Percentiles rank a stretch among this genome's conserved stretches.
These are phyloP conservation scores for Fusarium devonianum DNA, from an alignment of 2,329 filamentous ascomycete genomes.

Conservation along the genomic window DNA sequence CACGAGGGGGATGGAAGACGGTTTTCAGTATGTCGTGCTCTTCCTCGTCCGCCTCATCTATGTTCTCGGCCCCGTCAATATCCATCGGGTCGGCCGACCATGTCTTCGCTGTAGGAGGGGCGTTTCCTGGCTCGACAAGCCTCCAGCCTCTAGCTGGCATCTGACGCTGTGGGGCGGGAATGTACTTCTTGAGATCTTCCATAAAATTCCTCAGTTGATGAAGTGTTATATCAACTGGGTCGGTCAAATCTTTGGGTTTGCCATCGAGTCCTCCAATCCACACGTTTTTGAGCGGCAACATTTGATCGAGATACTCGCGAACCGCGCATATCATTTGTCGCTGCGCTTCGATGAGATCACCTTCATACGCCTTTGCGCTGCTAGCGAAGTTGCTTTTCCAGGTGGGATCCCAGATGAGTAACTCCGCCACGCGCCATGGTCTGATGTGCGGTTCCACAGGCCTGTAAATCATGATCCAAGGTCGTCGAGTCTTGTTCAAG, in stretches of 20 bases:
- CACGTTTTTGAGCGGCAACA: slow-evolving; percentile 49
- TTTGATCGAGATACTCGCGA: slow-evolving; percentile 31
- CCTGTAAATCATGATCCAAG: slow-evolving; percentile 61
- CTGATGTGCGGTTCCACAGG: slow-evolving; percentile 49
- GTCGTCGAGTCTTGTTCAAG: slow-evolving; percentile 46
- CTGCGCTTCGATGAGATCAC: slow-evolving; percentile 56
- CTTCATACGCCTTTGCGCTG: slow-evolving; percentile 34
- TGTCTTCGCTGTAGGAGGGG: not conserved
- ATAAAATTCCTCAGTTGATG: slow-evolving; percentile 47
- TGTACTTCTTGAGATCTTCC: slow-evolving; percentile 41
- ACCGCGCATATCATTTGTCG: slow-evolving; percentile 52
- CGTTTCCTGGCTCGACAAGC: slow-evolving; percentile 35
- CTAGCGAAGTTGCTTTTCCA: slow-evolving; percentile 39
- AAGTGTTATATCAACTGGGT: slow-evolving; percentile 54
- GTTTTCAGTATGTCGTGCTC: slow-evolving; percentile 40
- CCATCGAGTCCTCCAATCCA: slow-evolving; percentile 54
- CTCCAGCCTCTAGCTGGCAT: slow-evolving; percentile 51
- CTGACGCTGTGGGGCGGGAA: slow-evolving; percentile 46
- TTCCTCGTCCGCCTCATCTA: slow-evolving; percentile 24
- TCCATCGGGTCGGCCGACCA: slow-evolving; percentile 29
- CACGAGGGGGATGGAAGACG: slow-evolving; percentile 57
- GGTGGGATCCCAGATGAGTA: slow-evolving; percentile 63
- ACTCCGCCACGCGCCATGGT: slow-evolving; percentile 49
- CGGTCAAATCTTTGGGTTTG: slow-evolving; percentile 25
- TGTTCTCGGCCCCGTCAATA: slow-evolving; percentile 29